Evolutionary conservation across 345 rosid species (phyloP).

Genomic region (Eucalyptus regnans): DNA sequence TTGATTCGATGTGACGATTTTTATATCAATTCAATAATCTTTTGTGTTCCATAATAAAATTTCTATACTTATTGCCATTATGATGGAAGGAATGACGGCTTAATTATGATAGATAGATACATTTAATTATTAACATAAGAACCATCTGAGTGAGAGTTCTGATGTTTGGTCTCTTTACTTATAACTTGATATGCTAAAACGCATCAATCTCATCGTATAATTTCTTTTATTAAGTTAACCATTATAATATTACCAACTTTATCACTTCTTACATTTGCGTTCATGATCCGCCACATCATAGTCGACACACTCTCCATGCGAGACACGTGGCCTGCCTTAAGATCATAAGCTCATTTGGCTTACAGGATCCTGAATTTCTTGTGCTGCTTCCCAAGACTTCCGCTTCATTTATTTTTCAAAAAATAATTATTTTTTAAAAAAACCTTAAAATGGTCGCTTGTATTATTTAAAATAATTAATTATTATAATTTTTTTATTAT

Average conservation of each 20-base stretch:
- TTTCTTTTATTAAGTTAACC: neutral
- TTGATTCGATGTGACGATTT: neutral
- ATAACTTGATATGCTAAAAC: neutral
- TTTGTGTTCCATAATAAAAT: neutral
- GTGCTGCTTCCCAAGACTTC: neutral
- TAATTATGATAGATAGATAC: neutral
- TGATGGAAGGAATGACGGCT: neutral
- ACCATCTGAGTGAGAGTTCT: neutral
- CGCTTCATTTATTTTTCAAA: rapidly evolving
- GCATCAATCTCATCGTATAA: neutral
- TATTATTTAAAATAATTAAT: rapidly evolving
- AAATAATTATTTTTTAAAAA: too few relatives aligned
- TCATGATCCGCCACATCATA: neutral
- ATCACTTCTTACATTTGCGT: neutral
- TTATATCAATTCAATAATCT: neutral
- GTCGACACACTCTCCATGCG: neutral
- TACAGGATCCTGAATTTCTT: neutral
- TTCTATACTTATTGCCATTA: neutral
- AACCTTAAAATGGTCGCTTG: rapidly evolving
- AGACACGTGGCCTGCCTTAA: neutral
- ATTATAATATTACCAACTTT: neutral
- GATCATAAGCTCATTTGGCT: neutral
- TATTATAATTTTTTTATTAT: too few relatives aligned
- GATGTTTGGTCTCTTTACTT: neutral
- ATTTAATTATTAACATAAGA: neutral